Percentiles rank a stretch among this genome's conserved stretches.
phyloP scores from a whole-genome alignment of 2,329 filamentous ascomycete genomes.

The Thielaviopsis populi region DNA sequence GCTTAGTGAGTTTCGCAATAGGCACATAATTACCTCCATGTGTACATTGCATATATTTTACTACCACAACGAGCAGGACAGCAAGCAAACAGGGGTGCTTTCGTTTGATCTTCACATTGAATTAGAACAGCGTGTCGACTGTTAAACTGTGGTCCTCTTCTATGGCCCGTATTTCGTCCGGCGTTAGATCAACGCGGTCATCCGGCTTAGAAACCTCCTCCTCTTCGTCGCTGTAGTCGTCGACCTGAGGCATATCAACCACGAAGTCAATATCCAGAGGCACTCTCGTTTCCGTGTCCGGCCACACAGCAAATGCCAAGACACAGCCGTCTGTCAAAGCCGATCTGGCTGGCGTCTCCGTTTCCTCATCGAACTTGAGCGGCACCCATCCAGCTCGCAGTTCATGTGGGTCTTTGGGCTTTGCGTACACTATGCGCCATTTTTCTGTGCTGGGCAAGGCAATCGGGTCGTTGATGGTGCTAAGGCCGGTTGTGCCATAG shows the following conservation, averaged over 20 bases:
- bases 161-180: background rate
- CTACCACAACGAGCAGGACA: background rate
- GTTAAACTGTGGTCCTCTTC: background rate
- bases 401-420: slow-evolving; percentile 32
- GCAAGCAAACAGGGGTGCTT: background rate
- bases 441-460: slow-evolving; percentile 24
- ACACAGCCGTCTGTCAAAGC: slow-evolving; percentile 33
- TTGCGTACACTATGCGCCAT: slow-evolving; percentile 33
- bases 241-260: slow-evolving; percentile 33
- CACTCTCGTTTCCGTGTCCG: slow-evolving; percentile 25
- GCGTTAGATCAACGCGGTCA: background rate
- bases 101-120: background rate
- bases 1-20: background rate
- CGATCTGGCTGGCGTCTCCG: slow-evolving; percentile 29
- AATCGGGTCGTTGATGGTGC: slow-evolving; percentile 24
- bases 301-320: slow-evolving; percentile 34
- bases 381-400: slow-evolving; percentile 35
- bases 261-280: slow-evolving; percentile 29
- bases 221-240: slow-evolving; percentile 27
- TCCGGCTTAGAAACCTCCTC: slow-evolving; percentile 1
- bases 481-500: slow-evolving; percentile 37
- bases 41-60: background rate
- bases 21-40: background rate
- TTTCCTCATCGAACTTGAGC: slow-evolving; percentile 26
- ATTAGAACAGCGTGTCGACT: background rate